These are phyloP conservation scores for Sclerotinia sclerotiorum DNA, from an alignment of 2,329 filamentous ascomycete species.

Conservation along the genomic window DNA sequence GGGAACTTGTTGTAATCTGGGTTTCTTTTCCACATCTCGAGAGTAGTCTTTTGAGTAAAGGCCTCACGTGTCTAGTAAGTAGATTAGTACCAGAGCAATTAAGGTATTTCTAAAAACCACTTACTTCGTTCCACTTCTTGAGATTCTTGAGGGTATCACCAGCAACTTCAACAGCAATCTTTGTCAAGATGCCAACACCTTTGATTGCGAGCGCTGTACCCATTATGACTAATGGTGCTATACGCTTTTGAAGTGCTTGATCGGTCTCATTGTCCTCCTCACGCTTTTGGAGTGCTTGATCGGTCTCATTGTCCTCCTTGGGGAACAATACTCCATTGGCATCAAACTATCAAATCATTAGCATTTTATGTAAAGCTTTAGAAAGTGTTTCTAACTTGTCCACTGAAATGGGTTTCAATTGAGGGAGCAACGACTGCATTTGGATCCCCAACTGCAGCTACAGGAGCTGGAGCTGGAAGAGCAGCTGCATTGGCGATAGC, in stretches of 20 bases:
- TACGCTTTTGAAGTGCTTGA: not conserved
- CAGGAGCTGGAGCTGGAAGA: not conserved
- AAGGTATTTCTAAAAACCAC: not conserved
- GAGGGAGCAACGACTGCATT: not conserved
- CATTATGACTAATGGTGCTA: not conserved
- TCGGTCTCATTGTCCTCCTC: not conserved
- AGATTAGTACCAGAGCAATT: not conserved
- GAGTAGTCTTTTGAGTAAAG: not conserved
- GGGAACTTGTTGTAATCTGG: not conserved
- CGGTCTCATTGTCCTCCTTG: no score
- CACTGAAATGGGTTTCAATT: not conserved
- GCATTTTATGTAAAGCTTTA: not conserved
- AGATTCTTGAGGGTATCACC: rapidly evolving
- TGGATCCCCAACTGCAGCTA: not conserved
- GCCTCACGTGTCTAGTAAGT: not conserved
- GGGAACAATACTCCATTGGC: not conserved
- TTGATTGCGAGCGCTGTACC: not conserved
- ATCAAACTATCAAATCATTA: not conserved
- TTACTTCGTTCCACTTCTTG: not conserved
- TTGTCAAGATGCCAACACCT: not conserved
- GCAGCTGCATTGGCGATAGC: not conserved
- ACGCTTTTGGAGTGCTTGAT: no score
- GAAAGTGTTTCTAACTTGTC: not conserved
- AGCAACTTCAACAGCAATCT: not conserved
- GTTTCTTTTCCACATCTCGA: not conserved